Evolutionary conservation across 768 basidiomycete species (phyloP).

Genomic region (Mycena albidolilacea): DNA sequence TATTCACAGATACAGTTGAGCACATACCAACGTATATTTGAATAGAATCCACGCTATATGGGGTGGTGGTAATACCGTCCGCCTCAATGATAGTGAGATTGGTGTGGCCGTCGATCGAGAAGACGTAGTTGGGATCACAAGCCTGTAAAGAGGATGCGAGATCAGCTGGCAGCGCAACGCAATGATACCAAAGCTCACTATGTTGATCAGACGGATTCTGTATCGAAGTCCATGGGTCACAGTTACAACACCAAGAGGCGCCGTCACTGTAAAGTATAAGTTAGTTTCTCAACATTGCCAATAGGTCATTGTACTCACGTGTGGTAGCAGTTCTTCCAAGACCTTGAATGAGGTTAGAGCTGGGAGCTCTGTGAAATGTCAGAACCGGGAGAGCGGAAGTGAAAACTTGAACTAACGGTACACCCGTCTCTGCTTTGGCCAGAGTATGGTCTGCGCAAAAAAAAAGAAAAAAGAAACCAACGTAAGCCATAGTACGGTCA

Average conservation of each 20-base stretch:
- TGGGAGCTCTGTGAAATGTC: constrained; percentile 35
- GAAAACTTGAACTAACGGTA: constrained; percentile 2
- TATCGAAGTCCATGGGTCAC: constrained; percentile 57
- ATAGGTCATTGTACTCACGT: constrained; percentile 2
- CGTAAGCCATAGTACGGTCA: not conserved
- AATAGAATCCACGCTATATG: constrained; percentile 54
- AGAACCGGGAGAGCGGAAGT: not conserved
- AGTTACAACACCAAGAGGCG: constrained; percentile 54
- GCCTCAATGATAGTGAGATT: constrained; percentile 57
- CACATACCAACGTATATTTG: constrained; percentile 51
- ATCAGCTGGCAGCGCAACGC: not conserved
- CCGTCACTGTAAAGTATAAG: constrained; percentile 31
- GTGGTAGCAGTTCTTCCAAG: constrained; percentile 55
- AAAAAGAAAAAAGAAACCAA: not conserved
- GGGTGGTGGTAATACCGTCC: constrained; percentile 54
- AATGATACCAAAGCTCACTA: constrained; percentile 7
- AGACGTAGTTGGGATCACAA: constrained; percentile 49
- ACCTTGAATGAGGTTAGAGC: constrained; percentile 64
- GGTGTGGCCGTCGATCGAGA: constrained; percentile 50
- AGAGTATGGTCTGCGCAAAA: constrained; percentile 31
- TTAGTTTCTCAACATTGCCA: not conserved
- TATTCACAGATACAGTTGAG: not conserved
- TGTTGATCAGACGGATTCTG: constrained; percentile 52
- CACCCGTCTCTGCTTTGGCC: constrained; percentile 21
- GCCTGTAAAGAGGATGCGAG: constrained; percentile 18